A percentile compares a stretch with the other conserved stretches of the same genome.
These are phyloP conservation scores for Papiliotrema laurentii DNA, from an alignment of 1,284 basidiomycete genomes.

Conservation along the genomic window DNA sequence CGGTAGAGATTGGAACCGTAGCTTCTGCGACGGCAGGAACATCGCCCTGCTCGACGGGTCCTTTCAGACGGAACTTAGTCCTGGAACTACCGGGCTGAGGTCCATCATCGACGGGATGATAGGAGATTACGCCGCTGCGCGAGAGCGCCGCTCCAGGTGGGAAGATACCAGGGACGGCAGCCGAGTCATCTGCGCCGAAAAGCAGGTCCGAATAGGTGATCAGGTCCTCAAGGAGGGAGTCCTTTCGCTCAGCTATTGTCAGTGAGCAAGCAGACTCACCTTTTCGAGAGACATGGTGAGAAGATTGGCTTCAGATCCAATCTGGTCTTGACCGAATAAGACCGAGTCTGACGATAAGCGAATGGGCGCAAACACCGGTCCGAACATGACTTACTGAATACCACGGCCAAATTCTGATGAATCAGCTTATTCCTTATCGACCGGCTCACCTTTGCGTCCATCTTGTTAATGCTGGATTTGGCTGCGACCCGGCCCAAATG, in stretches of 20 bases:
- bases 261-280: constrained; percentile 49
- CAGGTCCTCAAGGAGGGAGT: constrained; percentile 80
- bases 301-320: constrained; percentile 67
- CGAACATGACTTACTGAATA: constrained; percentile 56
- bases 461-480: constrained; percentile 76
- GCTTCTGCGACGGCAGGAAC: no score
- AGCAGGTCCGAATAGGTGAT: constrained; percentile 59
- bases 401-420: constrained; percentile 68
- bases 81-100: constrained; percentile 28
- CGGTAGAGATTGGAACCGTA: neutral
- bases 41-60: neutral
- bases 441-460: constrained; percentile 66
- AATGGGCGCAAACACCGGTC: neutral
- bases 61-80: constrained; percentile 17
- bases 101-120: constrained; percentile 18
- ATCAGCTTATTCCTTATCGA: constrained; percentile 3
- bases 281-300: constrained; percentile 66
- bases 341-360: constrained; percentile 51
- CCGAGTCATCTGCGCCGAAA: constrained; percentile 37
- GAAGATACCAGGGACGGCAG: constrained; percentile 17
- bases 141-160: constrained; percentile 30
- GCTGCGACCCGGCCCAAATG: constrained; percentile 76
- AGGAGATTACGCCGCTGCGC: constrained; percentile 13
- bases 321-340: constrained; percentile 83
- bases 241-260: constrained; percentile 51